Percentiles rank a stretch among this genome's conserved stretches.
Evolutionary conservation across 169 alveolate genomes (phyloP).

Genomic region (Cryptosporidium ryanae): DNA sequence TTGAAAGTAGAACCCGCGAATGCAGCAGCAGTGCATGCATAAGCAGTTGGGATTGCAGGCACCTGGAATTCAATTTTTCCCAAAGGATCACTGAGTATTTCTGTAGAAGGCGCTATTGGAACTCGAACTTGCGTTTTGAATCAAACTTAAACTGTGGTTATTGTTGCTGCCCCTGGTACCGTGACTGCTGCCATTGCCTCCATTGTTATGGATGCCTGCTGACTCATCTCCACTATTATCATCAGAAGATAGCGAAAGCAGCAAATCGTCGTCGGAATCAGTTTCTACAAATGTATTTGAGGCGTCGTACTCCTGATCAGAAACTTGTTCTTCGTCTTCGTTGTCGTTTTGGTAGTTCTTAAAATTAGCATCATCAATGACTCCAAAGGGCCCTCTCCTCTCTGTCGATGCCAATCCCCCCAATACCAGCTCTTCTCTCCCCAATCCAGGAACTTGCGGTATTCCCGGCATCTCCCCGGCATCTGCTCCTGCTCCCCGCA

Average conservation of each 20-base stretch:
- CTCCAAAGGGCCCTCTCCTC: neutral
- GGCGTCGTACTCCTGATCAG: neutral
- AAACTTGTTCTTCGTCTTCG: neutral
- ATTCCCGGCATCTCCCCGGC: no score
- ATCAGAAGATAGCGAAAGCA: conserved; percentile 13
- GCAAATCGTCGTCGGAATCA: conserved; percentile 27
- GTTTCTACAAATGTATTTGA: conserved; percentile 1
- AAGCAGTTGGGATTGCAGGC: no score
- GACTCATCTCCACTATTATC: neutral
- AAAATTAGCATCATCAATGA: neutral
- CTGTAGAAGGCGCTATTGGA: no score
- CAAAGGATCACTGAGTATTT: no score
- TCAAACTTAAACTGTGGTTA: no score
- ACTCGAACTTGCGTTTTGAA: no score
- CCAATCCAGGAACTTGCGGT: neutral
- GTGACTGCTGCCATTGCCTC: neutral
- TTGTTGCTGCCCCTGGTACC: neutral
- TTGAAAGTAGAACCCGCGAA: no score
- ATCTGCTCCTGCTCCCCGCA: no score
- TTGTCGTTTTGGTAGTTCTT: neutral
- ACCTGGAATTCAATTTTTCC: no score
- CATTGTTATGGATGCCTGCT: neutral
- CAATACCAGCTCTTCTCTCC: neutral
- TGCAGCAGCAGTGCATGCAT: no score
- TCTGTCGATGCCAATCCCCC: neutral